Base-by-base conservation (phyloP, 352 stramenopile species). In the Phytophthora parvispora region DNA sequence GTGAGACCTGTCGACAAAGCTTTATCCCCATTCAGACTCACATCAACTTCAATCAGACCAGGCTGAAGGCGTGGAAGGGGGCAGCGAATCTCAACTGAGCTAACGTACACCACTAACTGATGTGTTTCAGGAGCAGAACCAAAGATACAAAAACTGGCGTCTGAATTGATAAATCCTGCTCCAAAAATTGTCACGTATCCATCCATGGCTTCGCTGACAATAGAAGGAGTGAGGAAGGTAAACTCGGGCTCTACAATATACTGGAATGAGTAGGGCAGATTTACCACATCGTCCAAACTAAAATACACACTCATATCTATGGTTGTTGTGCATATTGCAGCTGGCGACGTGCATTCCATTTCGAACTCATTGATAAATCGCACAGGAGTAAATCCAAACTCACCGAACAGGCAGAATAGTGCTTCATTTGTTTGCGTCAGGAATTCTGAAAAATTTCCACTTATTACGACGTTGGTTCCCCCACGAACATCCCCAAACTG, bases 331-430 rank as follows among this genome's bases (percentile, higher is more conserved):
- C 49, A 24, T 13, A 56, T 29, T 1, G 32, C 42, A 27, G 69
- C 61, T 24, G 78, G 75, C 8, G 74, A 76, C 9, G 54, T 58
- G 43, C 80, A 89, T 22, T 36, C 12, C 8, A 82, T 6, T 49
- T 70, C 48, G 16, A 24, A 13, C 1, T 64, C 9, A 10, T 34
- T 66, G 2, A 27, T 49, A n/a, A 81, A 28, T 18, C 49, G 54
- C 6, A 48, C 56, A 12, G 47, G 52, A 9, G 57, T 31, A 62
- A 65, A 60, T 7, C 12, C 42, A 7, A 57, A 56, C 0, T 51
- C 51, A 3, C 67, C 76, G 67, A 89, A 87, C 6, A 56, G 55
- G 34, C 80, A 89, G 25, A 75, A 81, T 1, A 84, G 16, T 36
- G 31, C 20, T 10, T 34, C 20, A 22, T 54, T 50, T 3, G 22